Evolutionary conservation across 768 basidiomycete genomes (phyloP).

Genomic region (Tephrocybe sp.): DNA sequence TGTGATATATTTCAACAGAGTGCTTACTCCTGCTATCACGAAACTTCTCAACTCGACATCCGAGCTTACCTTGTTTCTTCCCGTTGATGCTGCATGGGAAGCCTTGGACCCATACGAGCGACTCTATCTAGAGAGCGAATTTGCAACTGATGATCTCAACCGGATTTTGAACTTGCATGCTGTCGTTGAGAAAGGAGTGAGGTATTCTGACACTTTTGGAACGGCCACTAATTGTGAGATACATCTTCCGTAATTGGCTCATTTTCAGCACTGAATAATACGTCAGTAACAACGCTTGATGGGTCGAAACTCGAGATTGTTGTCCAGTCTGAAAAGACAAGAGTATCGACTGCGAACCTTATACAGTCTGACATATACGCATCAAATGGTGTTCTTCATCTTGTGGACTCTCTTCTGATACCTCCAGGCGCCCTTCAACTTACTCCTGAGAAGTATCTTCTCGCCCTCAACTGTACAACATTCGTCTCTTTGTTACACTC

Average conservation of each 20-base stretch:
- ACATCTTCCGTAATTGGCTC: background rate
- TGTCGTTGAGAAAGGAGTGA: constrained; percentile 56
- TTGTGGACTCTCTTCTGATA: constrained; percentile 80
- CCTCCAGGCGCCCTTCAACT: constrained; percentile 73
- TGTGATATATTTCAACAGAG: constrained; percentile 71
- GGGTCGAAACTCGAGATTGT: constrained; percentile 66
- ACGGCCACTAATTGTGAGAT: constrained; percentile 53
- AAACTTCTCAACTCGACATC: constrained; percentile 62
- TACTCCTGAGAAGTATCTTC: constrained; percentile 94
- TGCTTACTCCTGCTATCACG: constrained; percentile 63
- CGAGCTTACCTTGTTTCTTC: constrained; percentile 86
- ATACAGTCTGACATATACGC: constrained; percentile 85
- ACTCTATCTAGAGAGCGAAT: constrained; percentile 86
- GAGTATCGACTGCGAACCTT: constrained; percentile 58
- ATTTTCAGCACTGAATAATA: constrained; percentile 7
- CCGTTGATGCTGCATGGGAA: constrained; percentile 84
- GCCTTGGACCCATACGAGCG: constrained; percentile 74
- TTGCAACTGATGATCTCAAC: constrained; percentile 75
- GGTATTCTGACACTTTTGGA: constrained; percentile 66
- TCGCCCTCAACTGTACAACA: constrained; percentile 86
- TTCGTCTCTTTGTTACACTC: constrained; percentile 90
- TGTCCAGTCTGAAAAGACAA: constrained; percentile 52
- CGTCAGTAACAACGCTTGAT: constrained; percentile 68
- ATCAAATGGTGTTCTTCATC: constrained; percentile 92
- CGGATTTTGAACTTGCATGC: constrained; percentile 81